Evolutionary conservation across 2,329 filamentous ascomycete genomes (phyloP).

Genomic region (Chrysosporium queenslandicum): DNA sequence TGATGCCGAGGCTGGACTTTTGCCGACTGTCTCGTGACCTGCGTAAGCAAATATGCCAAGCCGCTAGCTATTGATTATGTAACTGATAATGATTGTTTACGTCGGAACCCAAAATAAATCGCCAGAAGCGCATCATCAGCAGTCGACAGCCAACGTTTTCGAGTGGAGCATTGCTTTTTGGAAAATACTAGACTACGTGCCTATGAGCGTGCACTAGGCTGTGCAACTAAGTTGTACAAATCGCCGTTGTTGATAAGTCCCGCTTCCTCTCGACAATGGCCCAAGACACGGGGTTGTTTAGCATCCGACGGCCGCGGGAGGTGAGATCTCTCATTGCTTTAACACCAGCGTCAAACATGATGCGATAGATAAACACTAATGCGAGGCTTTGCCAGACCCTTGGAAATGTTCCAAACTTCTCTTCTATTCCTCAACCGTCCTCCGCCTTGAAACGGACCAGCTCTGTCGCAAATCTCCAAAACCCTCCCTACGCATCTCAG

Average conservation of each 20-base stretch:
- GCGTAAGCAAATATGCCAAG: constrained; percentile 10
- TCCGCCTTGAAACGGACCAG: constrained; percentile 91
- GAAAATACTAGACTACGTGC: neutral
- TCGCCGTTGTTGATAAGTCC: constrained; percentile 21
- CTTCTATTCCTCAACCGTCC: constrained; percentile 76
- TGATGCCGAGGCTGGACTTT: constrained; percentile 19
- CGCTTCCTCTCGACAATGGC: constrained; percentile 52
- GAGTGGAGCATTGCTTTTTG: neutral
- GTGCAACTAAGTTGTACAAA: no score
- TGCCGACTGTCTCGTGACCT: constrained; percentile 25
- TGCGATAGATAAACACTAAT: constrained; percentile 14
- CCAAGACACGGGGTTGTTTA: constrained; percentile 80
- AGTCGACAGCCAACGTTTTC: neutral
- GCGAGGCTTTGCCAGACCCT: constrained; percentile 51
- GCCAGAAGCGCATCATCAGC: neutral
- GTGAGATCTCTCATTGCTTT: constrained; percentile 44
- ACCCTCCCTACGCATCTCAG: constrained; percentile 54
- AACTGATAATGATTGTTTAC: constrained; percentile 8
- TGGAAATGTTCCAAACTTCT: constrained; percentile 71
- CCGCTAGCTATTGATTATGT: constrained; percentile 3
- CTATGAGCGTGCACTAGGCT: neutral
- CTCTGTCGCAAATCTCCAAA: constrained; percentile 58
- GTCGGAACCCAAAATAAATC: constrained; percentile 5
- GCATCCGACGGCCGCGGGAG: constrained; percentile 83
- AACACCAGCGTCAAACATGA: neutral